A percentile compares a stretch with the other conserved stretches of the same genome.
Evolutionary conservation across 2,329 filamentous ascomycete species (phyloP).

Genomic region (Triangularia setosa): DNA sequence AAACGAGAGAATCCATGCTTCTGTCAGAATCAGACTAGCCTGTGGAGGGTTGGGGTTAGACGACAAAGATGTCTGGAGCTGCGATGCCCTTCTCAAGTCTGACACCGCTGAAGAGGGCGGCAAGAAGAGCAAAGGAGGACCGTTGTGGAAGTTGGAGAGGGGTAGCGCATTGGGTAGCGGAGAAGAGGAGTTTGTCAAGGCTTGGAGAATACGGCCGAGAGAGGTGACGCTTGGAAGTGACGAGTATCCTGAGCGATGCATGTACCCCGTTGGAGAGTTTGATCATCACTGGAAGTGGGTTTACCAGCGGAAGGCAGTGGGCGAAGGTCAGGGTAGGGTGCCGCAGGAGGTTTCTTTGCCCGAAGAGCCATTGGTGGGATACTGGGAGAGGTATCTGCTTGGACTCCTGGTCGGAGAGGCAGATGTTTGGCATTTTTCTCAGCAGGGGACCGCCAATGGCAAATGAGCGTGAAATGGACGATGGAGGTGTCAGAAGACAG

Average conservation of each 20-base stretch:
- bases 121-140: conserved; percentile 6
- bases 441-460: not conserved
- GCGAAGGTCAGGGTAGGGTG: conserved; percentile 17
- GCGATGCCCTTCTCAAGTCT: conserved; percentile 25
- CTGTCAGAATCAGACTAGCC: conserved; percentile 29
- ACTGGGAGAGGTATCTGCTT: conserved; percentile 32
- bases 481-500: not conserved
- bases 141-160: conserved; percentile 28
- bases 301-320: conserved; percentile 19
- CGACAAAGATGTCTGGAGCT: conserved; percentile 32
- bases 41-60: conserved; percentile 32
- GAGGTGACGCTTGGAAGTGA: conserved; percentile 14
- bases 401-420: conserved; percentile 25
- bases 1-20: conserved; percentile 35
- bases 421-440: conserved; percentile 29
- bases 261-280: conserved; percentile 27
- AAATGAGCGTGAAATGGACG: not conserved
- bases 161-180: not conserved
- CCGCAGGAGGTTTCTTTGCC: conserved; percentile 27
- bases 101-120: conserved; percentile 6
- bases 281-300: conserved; percentile 33
- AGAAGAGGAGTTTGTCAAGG: conserved; percentile 8
- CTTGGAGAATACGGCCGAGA: conserved; percentile 3
- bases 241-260: conserved; percentile 21
- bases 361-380: conserved; percentile 34